These are phyloP conservation scores for Phaeoacremonium minimum DNA, from an alignment of 2,329 filamentous ascomycete species.

Conservation along the genomic window DNA sequence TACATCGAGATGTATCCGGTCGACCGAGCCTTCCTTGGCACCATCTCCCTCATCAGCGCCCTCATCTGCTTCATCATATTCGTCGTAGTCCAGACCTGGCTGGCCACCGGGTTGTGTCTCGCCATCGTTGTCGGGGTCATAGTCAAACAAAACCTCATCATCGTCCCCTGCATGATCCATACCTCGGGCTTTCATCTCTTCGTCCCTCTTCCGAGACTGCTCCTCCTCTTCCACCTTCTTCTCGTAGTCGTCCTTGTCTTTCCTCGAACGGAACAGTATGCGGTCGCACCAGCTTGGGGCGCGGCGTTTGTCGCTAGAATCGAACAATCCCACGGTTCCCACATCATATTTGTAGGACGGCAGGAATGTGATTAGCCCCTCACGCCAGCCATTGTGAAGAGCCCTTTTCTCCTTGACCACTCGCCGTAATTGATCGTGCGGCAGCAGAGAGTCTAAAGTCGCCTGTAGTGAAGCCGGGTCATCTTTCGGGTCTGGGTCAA, in stretches of 20 bases:
- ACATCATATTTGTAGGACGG: slow-evolving; percentile 98
- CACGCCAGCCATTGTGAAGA: slow-evolving; percentile 88
- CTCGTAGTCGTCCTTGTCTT: slow-evolving; percentile 64
- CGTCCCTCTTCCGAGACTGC: slow-evolving; percentile 66
- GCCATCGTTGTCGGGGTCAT: slow-evolving; percentile 77
- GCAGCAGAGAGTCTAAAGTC: slow-evolving; percentile 79
- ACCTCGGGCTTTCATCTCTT: slow-evolving; percentile 79
- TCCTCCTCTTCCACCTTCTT: slow-evolving; percentile 59
- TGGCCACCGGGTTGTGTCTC: slow-evolving; percentile 31
- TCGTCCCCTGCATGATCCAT: slow-evolving; percentile 70
- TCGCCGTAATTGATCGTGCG: slow-evolving; percentile 80
- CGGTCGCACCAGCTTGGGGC: slow-evolving; percentile 97
- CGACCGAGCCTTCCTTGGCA: slow-evolving; percentile 54
- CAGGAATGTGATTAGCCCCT: slow-evolving; percentile 82
- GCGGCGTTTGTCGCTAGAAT: slow-evolving; percentile 90
- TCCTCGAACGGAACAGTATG: slow-evolving; percentile 77
- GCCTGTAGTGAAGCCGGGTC: slow-evolving; percentile 86
- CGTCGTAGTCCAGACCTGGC: slow-evolving; percentile 55
- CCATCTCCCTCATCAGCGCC: slow-evolving; percentile 41
- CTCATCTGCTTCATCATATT: slow-evolving; percentile 45
- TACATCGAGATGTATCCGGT: slow-evolving; percentile 53
- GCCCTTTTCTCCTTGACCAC: slow-evolving; percentile 72
- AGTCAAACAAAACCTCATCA: slow-evolving; percentile 83
- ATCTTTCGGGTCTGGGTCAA: slow-evolving; percentile 61
- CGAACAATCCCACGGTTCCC: slow-evolving; percentile 87